phyloP scores from a whole-genome alignment of 2,329 filamentous ascomycete genomes.

The Venturia aucupariae region DNA sequence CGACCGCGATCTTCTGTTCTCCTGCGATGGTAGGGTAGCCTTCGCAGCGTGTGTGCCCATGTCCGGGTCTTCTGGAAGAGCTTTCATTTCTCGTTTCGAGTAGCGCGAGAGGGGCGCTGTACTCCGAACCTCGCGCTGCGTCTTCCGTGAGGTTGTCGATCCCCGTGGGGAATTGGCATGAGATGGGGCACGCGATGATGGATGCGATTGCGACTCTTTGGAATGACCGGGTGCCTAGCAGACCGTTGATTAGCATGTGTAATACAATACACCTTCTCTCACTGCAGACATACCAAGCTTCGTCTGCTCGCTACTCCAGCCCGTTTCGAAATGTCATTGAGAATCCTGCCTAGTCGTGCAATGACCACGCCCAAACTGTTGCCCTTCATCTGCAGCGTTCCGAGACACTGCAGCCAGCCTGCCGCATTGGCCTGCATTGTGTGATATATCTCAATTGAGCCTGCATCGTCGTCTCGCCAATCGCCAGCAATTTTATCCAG shows the following conservation, averaged over 20 bases:
- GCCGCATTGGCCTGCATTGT: slow-evolving; percentile 92
- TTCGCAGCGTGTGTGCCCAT: background rate
- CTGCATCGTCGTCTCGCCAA: slow-evolving; percentile 47
- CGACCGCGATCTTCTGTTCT: background rate
- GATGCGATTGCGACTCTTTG: background rate
- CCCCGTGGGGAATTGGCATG: background rate
- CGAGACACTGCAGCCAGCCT: slow-evolving; percentile 77
- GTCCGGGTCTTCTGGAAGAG: slow-evolving; percentile 6
- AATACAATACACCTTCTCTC: background rate
- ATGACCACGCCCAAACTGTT: slow-evolving; percentile 61
- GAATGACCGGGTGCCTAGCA: background rate
- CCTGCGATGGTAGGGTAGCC: background rate
- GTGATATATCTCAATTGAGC: slow-evolving; percentile 65
- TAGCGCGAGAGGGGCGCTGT: background rate
- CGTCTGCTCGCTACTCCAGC: slow-evolving; percentile 69
- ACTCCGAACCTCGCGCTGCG: background rate
- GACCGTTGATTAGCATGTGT: background rate
- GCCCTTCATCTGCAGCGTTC: slow-evolving; percentile 64
- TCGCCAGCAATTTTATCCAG: slow-evolving; percentile 56
- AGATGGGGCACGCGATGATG: background rate
- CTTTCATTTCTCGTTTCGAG: slow-evolving; percentile 1
- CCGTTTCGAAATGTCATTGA: slow-evolving; percentile 77
- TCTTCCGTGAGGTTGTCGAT: background rate
- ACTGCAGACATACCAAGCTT: background rate
- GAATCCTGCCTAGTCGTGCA: slow-evolving; percentile 63